A percentile compares a stretch with the other conserved stretches of the same genome.
Conservation (phyloP, 2,329 filamentous ascomycete genomes). For the Byssothecium circinans region DNA sequence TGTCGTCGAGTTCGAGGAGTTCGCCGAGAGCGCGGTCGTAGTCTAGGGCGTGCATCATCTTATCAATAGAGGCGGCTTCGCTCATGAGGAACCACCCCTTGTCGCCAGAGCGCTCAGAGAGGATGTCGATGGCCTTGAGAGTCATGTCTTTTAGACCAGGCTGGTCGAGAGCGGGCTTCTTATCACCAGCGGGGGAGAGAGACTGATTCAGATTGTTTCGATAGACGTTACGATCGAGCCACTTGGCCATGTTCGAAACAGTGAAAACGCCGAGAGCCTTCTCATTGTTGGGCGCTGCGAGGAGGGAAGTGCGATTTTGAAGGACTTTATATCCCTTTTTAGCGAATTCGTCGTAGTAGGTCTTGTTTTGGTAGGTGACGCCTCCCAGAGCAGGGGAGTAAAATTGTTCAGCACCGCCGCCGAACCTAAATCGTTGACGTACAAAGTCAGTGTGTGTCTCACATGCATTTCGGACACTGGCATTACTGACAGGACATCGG, state of each 20-base stretch:
- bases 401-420: slow-evolving; percentile 82
- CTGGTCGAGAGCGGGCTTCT: slow-evolving; percentile 68
- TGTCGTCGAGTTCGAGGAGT: slow-evolving; percentile 83
- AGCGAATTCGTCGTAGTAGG: slow-evolving; percentile 72
- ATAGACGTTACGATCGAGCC: slow-evolving; percentile 84
- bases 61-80: slow-evolving; percentile 83
- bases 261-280: slow-evolving; percentile 78
- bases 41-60: slow-evolving; percentile 84
- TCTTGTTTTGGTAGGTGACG: slow-evolving; percentile 67
- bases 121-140: slow-evolving; percentile 78
- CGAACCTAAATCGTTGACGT: too few relatives aligned
- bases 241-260: slow-evolving; percentile 74
- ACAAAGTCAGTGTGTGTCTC: too few relatives aligned
- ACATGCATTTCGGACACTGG: too few relatives aligned
- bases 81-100: slow-evolving; percentile 87
- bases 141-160: slow-evolving; percentile 90
- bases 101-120: slow-evolving; percentile 65
- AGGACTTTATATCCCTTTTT: slow-evolving; percentile 72
- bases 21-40: slow-evolving; percentile 85
- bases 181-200: slow-evolving; percentile 69
- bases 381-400: slow-evolving; percentile 56
- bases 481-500: slow-evolving; percentile 80
- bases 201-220: slow-evolving; percentile 67
- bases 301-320: slow-evolving; percentile 72
- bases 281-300: slow-evolving; percentile 58